Evolutionary conservation across 345 rosid genomes (phyloP), one percentile per base, ranked within the genome.

Genomic region (Pugionium dolabratum): DNA sequence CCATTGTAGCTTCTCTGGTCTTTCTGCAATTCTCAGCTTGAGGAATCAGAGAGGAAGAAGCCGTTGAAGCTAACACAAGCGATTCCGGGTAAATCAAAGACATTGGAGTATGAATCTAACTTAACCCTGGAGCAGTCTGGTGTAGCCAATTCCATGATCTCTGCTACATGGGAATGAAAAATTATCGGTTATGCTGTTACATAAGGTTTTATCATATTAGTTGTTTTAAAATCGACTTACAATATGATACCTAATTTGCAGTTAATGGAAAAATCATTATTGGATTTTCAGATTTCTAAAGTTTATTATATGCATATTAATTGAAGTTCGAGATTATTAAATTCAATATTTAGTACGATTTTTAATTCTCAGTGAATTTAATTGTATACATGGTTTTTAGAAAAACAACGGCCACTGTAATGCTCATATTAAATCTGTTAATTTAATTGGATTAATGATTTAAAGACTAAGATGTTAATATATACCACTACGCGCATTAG

Each of bases 1-100:
- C 36, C 30, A 42, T 48, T 56, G 85, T 83, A 95, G 98, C 81
- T 95, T 57, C 78, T 91, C 25, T 95, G 98, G 96, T 91, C 97
- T 37, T 95, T 89, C 77, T 91, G 98, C 78, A 66, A 66, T 70
- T 78, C 97, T 27, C 84, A 81, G 56, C 81, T 95, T 32, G 87
- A 80, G 59, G 78, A 74, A 62, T 54, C 65, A 48, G 84, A 82
- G 11, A 79, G 77, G 76, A 71, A 76, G 44, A 91, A 80, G 83
- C 80, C 81, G 54, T 84, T 91, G 70, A 86, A 90, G 65, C 70
- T 95, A 78, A 79, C 91, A 27, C 90, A 85, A 33, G 91, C 96
- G 5, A 82, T 91, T 59, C 98, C 96, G 31, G 99, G 98, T 66
- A 91, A 87, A 32, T 79, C 87, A 10, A 87, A 82, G 83, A 61